Percentiles rank a stretch among this genome's conserved stretches.
Evolutionary conservation across 2,329 filamentous ascomycete species (phyloP).

Genomic region (Chaetomium globosum): DNA sequence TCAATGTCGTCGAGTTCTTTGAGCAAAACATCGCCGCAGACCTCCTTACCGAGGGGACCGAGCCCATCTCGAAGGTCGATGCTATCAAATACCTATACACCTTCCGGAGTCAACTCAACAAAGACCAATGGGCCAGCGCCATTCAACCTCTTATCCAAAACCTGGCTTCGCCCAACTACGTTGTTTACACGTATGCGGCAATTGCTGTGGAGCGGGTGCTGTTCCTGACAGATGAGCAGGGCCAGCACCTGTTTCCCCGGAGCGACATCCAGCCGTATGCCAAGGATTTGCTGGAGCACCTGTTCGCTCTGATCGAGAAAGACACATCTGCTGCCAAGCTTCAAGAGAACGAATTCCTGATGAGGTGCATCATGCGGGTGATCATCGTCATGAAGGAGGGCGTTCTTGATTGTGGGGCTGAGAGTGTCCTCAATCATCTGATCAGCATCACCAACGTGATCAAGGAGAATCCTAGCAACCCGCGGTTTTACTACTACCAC

Average conservation of each 20-base stretch:
- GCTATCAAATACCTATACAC: slow-evolving; percentile 98
- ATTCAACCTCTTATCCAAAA: slow-evolving; percentile 91
- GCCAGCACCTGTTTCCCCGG: slow-evolving; percentile 77
- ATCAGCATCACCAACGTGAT: slow-evolving; percentile 90
- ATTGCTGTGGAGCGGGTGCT: slow-evolving; percentile 95
- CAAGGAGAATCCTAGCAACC: slow-evolving; percentile 93
- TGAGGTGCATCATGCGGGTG: slow-evolving; percentile 98
- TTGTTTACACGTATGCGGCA: slow-evolving; percentile 95
- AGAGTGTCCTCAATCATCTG: slow-evolving; percentile 79
- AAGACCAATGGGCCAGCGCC: slow-evolving; percentile 86
- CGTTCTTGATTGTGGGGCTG: slow-evolving; percentile 66
- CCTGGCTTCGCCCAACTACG: slow-evolving; percentile 85
- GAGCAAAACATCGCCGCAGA: slow-evolving; percentile 90
- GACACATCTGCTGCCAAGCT: slow-evolving; percentile 85
- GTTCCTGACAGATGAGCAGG: slow-evolving; percentile 75
- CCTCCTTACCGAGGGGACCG: slow-evolving; percentile 69
- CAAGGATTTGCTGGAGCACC: slow-evolving; percentile 82
- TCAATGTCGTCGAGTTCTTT: slow-evolving; percentile 94
- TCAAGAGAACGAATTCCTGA: slow-evolving; percentile 97
- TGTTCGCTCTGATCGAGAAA: slow-evolving; percentile 89
- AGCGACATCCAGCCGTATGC: slow-evolving; percentile 78
- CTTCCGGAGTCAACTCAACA: slow-evolving; percentile 92
- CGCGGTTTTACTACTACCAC: slow-evolving; percentile 97
- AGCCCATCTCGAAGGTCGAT: slow-evolving; percentile 92
- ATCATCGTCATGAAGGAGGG: slow-evolving; percentile 90